phyloP scores from a whole-genome alignment of 1,284 basidiomycete genomes.

The Tetrapyrgos nigripes region DNA sequence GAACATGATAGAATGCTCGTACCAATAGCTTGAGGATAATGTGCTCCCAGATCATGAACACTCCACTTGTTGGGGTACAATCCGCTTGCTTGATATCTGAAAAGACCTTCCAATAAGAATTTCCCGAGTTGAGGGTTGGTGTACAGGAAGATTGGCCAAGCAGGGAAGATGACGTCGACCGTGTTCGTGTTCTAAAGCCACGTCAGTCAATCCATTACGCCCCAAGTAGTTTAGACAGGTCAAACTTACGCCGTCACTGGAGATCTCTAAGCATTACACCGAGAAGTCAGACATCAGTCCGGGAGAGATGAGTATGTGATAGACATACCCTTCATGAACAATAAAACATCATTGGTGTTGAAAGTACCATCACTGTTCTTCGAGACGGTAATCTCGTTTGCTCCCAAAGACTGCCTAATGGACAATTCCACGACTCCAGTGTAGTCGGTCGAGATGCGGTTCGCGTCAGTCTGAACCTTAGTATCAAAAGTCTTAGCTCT shows the following conservation, averaged over 20 bases:
- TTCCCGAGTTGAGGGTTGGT: constrained; percentile 67
- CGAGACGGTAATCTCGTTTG: constrained; percentile 68
- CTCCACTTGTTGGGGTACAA: constrained; percentile 71
- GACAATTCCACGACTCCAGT: constrained; percentile 57
- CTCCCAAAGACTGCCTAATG: constrained; percentile 67
- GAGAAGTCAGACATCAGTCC: background rate
- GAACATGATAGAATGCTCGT: no score
- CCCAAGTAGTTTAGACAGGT: no score
- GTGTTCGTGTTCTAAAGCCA: constrained; percentile 70
- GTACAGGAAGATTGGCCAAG: constrained; percentile 80
- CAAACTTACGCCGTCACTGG: constrained; percentile 66
- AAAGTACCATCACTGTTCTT: constrained; percentile 53
- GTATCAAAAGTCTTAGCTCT: constrained; percentile 60
- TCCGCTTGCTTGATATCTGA: no score
- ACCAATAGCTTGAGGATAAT: constrained; percentile 36
- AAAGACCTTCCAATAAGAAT: constrained; percentile 64
- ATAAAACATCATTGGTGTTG: constrained; percentile 62
- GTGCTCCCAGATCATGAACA: constrained; percentile 47
- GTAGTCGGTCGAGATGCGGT: constrained; percentile 61
- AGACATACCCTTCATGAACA: constrained; percentile 64
- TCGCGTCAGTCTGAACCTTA: constrained; percentile 59
- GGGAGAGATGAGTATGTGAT: background rate
- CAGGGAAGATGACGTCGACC: constrained; percentile 75
- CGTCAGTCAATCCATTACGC: no score
- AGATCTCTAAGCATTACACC: constrained; percentile 61